Conservation (phyloP, 2,329 filamentous ascomycete species). For the Aspergillus fischeri region DNA sequence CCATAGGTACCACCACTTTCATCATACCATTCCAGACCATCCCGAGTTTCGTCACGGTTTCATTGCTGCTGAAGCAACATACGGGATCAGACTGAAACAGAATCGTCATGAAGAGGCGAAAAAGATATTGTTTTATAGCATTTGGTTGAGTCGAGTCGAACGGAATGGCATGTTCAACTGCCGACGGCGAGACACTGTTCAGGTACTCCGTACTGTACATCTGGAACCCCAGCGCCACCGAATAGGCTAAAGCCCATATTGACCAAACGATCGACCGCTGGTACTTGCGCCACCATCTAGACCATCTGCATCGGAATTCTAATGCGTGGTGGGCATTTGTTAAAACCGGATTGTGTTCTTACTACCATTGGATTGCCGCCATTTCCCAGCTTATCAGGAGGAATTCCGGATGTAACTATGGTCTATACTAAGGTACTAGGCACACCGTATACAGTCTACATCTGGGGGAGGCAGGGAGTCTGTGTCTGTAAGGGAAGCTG, state of each 20-base stretch:
- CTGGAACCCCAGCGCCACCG: not conserved
- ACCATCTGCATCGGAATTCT: constrained; percentile 1
- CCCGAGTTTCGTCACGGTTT: not conserved
- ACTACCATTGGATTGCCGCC: not conserved
- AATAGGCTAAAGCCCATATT: constrained; percentile 7
- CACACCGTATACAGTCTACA: not conserved
- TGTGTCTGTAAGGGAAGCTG: not conserved
- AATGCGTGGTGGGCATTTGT: not conserved
- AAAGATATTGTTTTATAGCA: not conserved
- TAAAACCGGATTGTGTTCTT: not conserved
- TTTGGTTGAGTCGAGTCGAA: not conserved
- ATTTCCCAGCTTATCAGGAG: not conserved
- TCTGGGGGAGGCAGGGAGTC: not conserved
- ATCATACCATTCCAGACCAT: not conserved
- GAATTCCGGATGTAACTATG: not conserved
- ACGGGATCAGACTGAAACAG: not conserved
- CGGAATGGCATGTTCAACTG: not conserved
- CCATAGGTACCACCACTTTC: not conserved
- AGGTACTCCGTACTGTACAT: not conserved
- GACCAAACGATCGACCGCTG: constrained; percentile 7
- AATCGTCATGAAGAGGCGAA: not conserved
- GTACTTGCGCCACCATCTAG: constrained; percentile 11
- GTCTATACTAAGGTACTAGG: too few relatives aligned
- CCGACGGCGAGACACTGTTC: not conserved
- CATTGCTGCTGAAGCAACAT: not conserved